phyloP scores from a whole-genome alignment of 768 basidiomycete genomes.

The Russula sp. region DNA sequence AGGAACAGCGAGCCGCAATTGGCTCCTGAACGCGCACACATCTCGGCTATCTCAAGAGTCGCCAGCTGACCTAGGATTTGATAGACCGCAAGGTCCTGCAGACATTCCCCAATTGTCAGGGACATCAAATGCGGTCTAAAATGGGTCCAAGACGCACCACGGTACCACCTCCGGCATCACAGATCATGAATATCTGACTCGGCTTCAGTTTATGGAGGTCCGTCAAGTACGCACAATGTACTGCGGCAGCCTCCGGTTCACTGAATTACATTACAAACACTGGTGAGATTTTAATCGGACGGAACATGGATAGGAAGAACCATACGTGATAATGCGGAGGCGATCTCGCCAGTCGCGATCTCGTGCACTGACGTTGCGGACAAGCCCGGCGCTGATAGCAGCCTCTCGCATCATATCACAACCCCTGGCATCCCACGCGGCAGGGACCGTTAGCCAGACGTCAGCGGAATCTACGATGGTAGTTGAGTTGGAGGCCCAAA shows the following conservation, averaged over 20 bases:
- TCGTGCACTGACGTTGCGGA: conserved; percentile 64
- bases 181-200: conserved; percentile 87
- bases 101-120: conserved; percentile 26
- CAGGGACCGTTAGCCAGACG: conserved; percentile 84
- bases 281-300: neutral
- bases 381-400: conserved; percentile 77
- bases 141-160: conserved; percentile 20
- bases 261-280: conserved; percentile 35
- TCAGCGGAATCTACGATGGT: conserved; percentile 64
- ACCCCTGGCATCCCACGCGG: conserved; percentile 86
- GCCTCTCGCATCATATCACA: conserved; percentile 85
- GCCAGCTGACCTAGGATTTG: conserved; percentile 75
- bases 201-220: conserved; percentile 75
- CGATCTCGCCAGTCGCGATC: conserved; percentile 79
- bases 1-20: conserved; percentile 87
- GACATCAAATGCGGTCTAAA: conserved; percentile 7
- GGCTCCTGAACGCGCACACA: conserved; percentile 82
- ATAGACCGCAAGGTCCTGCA: conserved; percentile 47
- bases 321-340: conserved; percentile 73
- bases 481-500: conserved; percentile 13
- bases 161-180: conserved; percentile 59
- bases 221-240: conserved; percentile 81
- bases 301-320: conserved; percentile 20
- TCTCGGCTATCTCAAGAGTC: conserved; percentile 87
- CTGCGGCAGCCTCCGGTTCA: conserved; percentile 83